phyloP scores from a whole-genome alignment of 2,329 filamentous ascomycete genomes.

The Curvularia spicifera region DNA sequence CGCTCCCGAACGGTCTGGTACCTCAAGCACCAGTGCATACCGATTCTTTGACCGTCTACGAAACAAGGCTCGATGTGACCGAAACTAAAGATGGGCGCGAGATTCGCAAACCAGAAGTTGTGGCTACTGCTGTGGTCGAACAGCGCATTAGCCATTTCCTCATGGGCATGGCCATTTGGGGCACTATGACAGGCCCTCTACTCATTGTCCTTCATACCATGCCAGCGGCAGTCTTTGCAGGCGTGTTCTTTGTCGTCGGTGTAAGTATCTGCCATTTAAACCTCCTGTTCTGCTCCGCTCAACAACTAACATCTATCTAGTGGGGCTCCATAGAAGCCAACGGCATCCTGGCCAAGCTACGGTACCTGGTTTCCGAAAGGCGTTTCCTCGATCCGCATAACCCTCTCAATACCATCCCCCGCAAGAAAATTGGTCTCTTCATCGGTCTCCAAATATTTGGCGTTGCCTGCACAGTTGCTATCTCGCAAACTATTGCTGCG shows the following conservation, averaged over 20 bases:
- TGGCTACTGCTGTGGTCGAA: constrained; percentile 58
- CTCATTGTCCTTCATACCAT: constrained; percentile 59
- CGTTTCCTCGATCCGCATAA: constrained; percentile 57
- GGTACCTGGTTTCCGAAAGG: constrained; percentile 55
- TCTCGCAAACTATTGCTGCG: constrained; percentile 64
- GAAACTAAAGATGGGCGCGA: constrained; percentile 52
- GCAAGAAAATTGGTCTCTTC: constrained; percentile 57
- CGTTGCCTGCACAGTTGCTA: constrained; percentile 59
- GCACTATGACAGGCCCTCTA: constrained; percentile 61
- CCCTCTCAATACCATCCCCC: constrained; percentile 52
- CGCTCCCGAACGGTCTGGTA: constrained; percentile 61
- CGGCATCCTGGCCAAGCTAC: constrained; percentile 57
- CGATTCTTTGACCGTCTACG: constrained; percentile 56
- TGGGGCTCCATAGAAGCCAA: constrained; percentile 56
- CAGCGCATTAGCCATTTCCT: constrained; percentile 61
- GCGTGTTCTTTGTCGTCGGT: constrained; percentile 64
- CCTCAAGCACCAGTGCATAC: constrained; percentile 64
- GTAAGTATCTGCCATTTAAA: constrained; percentile 30
- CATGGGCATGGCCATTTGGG: constrained; percentile 61
- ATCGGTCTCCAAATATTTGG: constrained; percentile 57
- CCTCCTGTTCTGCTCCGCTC: background rate
- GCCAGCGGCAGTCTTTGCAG: constrained; percentile 59
- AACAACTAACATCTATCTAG: constrained; percentile 23
- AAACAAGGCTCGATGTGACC: constrained; percentile 44
- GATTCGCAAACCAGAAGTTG: constrained; percentile 53